Base-by-base conservation (phyloP, 495 filamentous ascomycete genomes). In the Penicillium riverlandense region DNA sequence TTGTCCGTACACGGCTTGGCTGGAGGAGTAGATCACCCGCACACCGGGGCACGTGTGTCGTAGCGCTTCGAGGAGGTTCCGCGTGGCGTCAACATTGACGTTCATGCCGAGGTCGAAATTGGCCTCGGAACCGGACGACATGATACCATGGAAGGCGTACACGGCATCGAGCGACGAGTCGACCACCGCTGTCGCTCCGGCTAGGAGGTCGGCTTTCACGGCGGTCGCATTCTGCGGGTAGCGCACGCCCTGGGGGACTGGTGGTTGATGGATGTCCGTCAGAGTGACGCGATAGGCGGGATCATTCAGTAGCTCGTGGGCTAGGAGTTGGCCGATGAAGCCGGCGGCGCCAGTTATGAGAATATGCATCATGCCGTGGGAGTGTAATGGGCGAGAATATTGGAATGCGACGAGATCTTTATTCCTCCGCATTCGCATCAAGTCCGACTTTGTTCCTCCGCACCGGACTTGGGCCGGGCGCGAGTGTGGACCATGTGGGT, bases 61-160 rank as follows among this genome's bases (percentile, higher is more conserved):
- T 1, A 87, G 69, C 4, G 65, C 63, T 12, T 85, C 75, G 34
- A 87, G 67, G 11, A 89, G 51, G 16, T 62, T 62, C n/a, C 77
- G 74, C 9, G 83, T 81, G 12, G 79, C 79, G 52, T 87, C 75
- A 29, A 90, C 67, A 63, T 90, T 90, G 31, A 86, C 83, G 33
- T 58, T 61, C 59, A 86, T 76, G 15, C 83, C 84, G 7, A 84
- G 71, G 28, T 86, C 82, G 57, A 84, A 82, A 62, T 89, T 72
- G 43, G 77, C 77, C 62, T 90, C 85, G 29, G 78, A 76, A 27
- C 82, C 83, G 11, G 79, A 77, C 6, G 81, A 85, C 85, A 89
- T 88, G 66, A 90, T 86, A 39, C 85, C 85, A 69, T 90, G 85
- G 69, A 90, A 82, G 53, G 85, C 66, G 65, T 84, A 88, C 55